Conservation (phyloP, 2,329 filamentous ascomycete species). For the Aspergillus floridensis region DNA sequence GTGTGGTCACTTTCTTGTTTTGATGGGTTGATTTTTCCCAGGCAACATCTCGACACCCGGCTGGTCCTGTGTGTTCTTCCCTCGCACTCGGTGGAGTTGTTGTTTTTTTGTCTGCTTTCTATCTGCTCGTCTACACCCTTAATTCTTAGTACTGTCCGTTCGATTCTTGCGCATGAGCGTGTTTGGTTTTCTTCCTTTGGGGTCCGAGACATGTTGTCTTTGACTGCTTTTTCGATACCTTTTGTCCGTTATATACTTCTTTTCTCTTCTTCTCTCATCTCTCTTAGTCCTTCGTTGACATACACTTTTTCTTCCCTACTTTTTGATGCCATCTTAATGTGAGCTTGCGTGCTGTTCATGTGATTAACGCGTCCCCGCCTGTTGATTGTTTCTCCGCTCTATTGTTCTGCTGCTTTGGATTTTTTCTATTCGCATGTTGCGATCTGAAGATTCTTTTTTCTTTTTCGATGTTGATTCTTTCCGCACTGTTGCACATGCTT, state of each 20-base stretch:
- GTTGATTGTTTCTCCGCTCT: conserved; percentile 20
- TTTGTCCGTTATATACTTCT: conserved; percentile 26
- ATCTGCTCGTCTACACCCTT: conserved; percentile 17
- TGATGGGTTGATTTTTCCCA: conserved; percentile 34
- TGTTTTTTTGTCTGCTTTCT: conserved; percentile 17
- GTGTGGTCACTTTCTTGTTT: conserved; percentile 44
- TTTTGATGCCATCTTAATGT: conserved; percentile 16
- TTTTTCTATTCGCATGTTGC: conserved; percentile 6
- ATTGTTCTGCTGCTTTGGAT: conserved; percentile 1
- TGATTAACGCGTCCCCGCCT: conserved; percentile 26
- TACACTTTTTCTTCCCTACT: conserved; percentile 16
- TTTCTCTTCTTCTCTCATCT: conserved; percentile 16
- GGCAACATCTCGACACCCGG: conserved; percentile 44
- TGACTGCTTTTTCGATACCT: conserved; percentile 29
- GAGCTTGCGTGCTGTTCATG: conserved; percentile 29
- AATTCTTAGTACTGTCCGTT: conserved; percentile 28
- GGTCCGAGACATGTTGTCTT: not conserved
- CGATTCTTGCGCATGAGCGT: conserved; percentile 36
- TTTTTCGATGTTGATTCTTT: conserved; percentile 7
- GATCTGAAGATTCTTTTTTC: conserved; percentile 17
- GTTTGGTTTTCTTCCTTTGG: conserved; percentile 17
- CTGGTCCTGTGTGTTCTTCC: conserved; percentile 47
- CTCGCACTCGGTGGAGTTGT: conserved; percentile 41
- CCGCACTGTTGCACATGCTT: conserved; percentile 17
- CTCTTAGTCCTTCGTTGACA: conserved; percentile 17